Percentiles rank a stretch among this genome's conserved stretches.
Conservation (phyloP, 2,329 filamentous ascomycete genomes). For the Trichoderma sp. region DNA sequence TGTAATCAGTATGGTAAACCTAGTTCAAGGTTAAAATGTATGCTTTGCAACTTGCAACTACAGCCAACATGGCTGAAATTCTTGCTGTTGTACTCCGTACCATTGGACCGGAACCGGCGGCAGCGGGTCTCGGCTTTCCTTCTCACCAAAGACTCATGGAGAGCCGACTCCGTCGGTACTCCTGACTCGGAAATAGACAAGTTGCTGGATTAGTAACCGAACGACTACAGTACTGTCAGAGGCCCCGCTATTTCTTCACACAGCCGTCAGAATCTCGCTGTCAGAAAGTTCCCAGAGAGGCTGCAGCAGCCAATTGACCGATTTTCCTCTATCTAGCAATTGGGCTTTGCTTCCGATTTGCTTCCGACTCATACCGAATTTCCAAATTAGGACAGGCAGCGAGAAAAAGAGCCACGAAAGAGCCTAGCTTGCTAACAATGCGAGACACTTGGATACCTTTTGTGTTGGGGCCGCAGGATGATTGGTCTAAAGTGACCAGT, state of each 20-base stretch:
- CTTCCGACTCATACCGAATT: neutral
- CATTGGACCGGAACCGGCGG: neutral
- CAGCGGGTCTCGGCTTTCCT: neutral
- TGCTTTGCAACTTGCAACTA: neutral
- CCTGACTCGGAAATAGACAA: neutral
- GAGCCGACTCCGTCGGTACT: neutral
- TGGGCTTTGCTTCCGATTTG: neutral
- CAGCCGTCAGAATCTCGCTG: neutral
- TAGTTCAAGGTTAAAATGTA: neutral
- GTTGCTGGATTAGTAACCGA: neutral
- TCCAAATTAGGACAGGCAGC: neutral
- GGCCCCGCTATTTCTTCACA: neutral
- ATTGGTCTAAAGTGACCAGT: constrained; percentile 6
- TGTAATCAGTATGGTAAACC: neutral
- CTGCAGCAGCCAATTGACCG: rapidly evolving
- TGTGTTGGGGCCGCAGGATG: neutral
- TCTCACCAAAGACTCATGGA: neutral
- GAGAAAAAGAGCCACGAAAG: neutral
- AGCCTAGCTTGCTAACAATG: neutral
- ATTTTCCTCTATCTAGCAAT: neutral
- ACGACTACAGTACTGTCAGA: neutral
- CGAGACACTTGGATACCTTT: neutral
- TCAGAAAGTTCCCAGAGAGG: neutral
- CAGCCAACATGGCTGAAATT: neutral
- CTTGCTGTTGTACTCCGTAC: neutral